Percentiles rank a stretch among this genome's conserved stretches.
These are phyloP conservation scores for Penicillium longicatenatum DNA, from an alignment of 495 filamentous ascomycete species.

Conservation along the genomic window DNA sequence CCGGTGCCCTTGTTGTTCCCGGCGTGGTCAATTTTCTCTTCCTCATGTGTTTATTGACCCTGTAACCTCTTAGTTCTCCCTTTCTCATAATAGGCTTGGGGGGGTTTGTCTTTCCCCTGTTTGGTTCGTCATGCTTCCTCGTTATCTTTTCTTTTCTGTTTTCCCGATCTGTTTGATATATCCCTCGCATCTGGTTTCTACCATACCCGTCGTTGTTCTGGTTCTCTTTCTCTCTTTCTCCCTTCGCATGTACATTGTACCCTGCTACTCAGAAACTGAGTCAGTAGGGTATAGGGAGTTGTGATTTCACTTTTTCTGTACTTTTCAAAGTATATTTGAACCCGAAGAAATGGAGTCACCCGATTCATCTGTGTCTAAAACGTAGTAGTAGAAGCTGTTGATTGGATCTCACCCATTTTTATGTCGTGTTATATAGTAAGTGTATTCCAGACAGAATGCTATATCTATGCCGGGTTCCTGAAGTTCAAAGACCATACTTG, in stretches of 20 bases:
- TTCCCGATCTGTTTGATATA: slow-evolving; percentile 28
- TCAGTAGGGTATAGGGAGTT: background rate
- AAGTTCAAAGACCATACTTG: too few species aligned
- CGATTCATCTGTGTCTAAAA: background rate
- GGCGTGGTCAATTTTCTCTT: slow-evolving; percentile 32
- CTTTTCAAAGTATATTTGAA: slow-evolving; percentile 7
- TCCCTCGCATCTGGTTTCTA: slow-evolving; percentile 28
- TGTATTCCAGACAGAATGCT: too few species aligned
- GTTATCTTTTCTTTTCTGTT: slow-evolving; percentile 8
- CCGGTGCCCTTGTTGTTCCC: slow-evolving; percentile 23
- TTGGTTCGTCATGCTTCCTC: slow-evolving; percentile 8
- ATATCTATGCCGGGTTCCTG: too few species aligned
- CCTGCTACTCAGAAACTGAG: slow-evolving; percentile 8
- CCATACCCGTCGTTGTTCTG: slow-evolving; percentile 16
- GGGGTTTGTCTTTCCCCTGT: slow-evolving; percentile 9
- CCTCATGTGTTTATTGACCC: slow-evolving; percentile 29
- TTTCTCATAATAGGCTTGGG: slow-evolving; percentile 16
- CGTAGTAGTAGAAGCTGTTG: too few species aligned
- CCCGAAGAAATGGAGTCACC: slow-evolving; percentile 9
- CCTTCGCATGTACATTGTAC: slow-evolving; percentile 14
- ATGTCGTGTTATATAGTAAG: too few species aligned
- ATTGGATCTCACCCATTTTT: too few species aligned
- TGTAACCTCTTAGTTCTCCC: slow-evolving; percentile 9
- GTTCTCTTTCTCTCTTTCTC: background rate
- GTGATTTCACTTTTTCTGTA: slow-evolving; percentile 1